Base-by-base conservation (phyloP, 2,329 filamentous ascomycete species). In the Chaetomiaceae sp. region DNA sequence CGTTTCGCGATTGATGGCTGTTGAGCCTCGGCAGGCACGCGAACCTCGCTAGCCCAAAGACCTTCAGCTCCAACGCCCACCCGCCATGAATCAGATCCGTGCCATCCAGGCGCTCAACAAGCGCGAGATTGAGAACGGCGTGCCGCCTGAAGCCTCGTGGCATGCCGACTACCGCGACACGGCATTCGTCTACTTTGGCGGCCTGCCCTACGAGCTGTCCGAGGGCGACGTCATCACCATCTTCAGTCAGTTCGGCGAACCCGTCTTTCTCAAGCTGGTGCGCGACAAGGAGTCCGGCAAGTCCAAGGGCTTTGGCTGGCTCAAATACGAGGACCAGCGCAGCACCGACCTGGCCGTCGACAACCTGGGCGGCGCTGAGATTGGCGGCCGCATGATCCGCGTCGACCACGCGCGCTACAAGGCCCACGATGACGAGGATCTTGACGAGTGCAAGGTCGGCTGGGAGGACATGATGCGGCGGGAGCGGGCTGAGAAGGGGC, bases 321-420 rank as follows among this genome's bases (percentile, higher is more conserved):
- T 98, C 48, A 98, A 98, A 64, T 98, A 97, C 67, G 93, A 98
- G 65, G 91, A 98, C 66, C 93, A 98, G 71, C 78, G 91, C 57
- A 96, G 90, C 68, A 94, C 88, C 52, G 91, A 97, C 66, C 71
- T 98, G 34, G 93, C 94, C 0, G 94, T 98, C 9, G 93, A 98
- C 68, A 98, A 98, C 64, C 71, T 98, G 5, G 86, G 89, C 32
- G 93, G 93, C 26, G 84, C 90, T 8, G 85, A 82, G 24, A 82
- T 98, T 15, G 74, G 87, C 62, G 90, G 89, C 2, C 76, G 90
- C 34, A 68, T 91, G 48, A 68, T 98, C 34, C 80, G 86, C 49
- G 93, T 98, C 11, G 93, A 98, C 63, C 93, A 98, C 67, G 87
- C 89, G 20, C 74, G 90, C 43, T 98, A 98, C 68, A 94, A 95